Evolutionary conservation across 2,329 filamentous ascomycete species (phyloP).

Genomic region (Penicillium sp.): DNA sequence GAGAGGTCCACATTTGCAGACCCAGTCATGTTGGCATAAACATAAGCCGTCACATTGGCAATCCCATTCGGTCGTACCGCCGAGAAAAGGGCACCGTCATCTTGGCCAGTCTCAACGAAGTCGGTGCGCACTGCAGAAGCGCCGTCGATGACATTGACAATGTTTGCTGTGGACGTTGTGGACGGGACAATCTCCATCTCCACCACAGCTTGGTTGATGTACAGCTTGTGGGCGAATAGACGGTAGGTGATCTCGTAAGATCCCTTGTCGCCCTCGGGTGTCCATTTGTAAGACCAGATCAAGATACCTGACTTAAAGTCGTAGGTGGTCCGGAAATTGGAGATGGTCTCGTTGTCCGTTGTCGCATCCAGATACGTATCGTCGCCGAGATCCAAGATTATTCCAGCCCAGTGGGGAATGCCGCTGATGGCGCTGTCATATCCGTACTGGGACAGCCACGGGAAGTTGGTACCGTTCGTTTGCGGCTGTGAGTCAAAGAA

Average conservation of each 20-base stretch:
- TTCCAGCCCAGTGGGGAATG: conserved; percentile 64
- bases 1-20: conserved; percentile 42
- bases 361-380: conserved; percentile 57
- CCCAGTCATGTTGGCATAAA: conserved; percentile 47
- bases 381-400: conserved; percentile 56
- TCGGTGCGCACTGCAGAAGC: conserved; percentile 63
- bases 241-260: conserved; percentile 60
- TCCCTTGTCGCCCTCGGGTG: conserved; percentile 46
- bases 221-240: conserved; percentile 62
- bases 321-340: conserved; percentile 58
- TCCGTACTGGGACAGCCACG: conserved; percentile 66
- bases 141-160: conserved; percentile 66
- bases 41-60: conserved; percentile 59
- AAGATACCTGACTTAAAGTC: conserved; percentile 62
- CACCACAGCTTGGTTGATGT: conserved; percentile 60
- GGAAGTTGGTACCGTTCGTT: conserved; percentile 61
- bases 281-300: conserved; percentile 65
- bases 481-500: conserved; percentile 61
- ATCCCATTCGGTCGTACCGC: conserved; percentile 62
- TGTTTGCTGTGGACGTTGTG: conserved; percentile 51
- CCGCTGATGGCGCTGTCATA: conserved; percentile 68
- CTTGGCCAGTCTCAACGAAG: conserved; percentile 55
- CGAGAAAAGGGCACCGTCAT: conserved; percentile 58
- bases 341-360: conserved; percentile 57
- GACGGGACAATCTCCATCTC: conserved; percentile 57